A percentile compares a stretch with the other conserved stretches of the same genome.
phyloP scores from a whole-genome alignment of 768 basidiomycete species.

The Mycena vulgaris region DNA sequence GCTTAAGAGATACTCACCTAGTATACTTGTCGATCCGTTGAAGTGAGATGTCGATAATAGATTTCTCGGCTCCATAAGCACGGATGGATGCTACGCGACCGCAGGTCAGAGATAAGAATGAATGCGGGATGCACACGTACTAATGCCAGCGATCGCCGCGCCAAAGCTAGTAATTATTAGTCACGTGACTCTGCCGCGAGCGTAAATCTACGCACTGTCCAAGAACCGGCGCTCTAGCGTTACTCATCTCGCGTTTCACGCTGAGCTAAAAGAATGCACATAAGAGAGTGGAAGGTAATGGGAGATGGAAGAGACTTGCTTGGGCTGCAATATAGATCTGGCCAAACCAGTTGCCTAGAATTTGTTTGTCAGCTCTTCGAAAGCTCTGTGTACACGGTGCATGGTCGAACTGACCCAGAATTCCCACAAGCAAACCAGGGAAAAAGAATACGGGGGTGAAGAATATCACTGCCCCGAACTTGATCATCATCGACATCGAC shows the following conservation, averaged over 20 bases:
- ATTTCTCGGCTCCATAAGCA: conserved; percentile 63
- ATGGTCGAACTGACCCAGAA: conserved; percentile 16
- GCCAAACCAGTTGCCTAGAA: conserved; percentile 50
- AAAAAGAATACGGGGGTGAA: conserved; percentile 50
- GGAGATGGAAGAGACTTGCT: neutral
- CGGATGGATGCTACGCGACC: conserved; percentile 53
- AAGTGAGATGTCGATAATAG: conserved; percentile 53
- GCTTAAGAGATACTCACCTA: conserved; percentile 22
- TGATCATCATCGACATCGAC: conserved; percentile 43
- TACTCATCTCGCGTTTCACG: conserved; percentile 47
- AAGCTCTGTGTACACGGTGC: neutral
- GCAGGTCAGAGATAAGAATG: neutral
- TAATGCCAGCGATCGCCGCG: conserved; percentile 62
- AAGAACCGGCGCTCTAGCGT: conserved; percentile 45
- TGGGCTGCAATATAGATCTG: conserved; percentile 48
- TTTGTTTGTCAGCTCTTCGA: no score
- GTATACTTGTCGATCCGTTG: conserved; percentile 60
- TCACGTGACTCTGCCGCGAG: neutral
- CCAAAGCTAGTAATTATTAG: conserved; percentile 48
- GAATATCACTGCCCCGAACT: conserved; percentile 49
- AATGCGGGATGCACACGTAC: conserved; percentile 32
- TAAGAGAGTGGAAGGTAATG: neutral
- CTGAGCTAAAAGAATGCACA: conserved; percentile 15
- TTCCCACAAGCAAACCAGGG: conserved; percentile 47
- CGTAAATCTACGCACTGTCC: conserved; percentile 48